phyloP scores from a whole-genome alignment of 495 filamentous ascomycete species.

The Penicillium psychrofluorescens region DNA sequence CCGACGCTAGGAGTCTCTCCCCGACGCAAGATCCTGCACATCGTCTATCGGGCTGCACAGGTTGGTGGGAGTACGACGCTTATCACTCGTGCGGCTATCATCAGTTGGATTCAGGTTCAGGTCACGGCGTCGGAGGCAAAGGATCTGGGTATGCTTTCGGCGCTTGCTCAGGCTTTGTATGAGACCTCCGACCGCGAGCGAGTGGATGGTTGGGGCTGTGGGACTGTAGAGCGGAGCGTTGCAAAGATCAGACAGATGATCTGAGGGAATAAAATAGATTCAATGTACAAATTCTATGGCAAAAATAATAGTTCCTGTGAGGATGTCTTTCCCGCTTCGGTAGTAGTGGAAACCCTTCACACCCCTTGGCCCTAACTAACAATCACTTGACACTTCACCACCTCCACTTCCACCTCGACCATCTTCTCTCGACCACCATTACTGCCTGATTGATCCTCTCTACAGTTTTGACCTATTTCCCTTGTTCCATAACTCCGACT shows the following conservation, averaged over 20 bases:
- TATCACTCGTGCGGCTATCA: conserved; percentile 72
- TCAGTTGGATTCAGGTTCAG: conserved; percentile 71
- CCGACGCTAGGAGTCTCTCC: conserved; percentile 51
- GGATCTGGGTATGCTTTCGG: conserved; percentile 41
- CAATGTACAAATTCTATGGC: neutral
- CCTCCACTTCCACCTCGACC: no score
- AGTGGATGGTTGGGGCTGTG: conserved; percentile 60
- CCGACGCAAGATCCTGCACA: conserved; percentile 60
- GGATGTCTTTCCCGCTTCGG: no score
- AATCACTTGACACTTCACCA: no score
- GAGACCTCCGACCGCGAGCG: conserved; percentile 62
- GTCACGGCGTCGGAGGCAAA: conserved; percentile 36
- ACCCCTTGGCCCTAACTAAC: no score
- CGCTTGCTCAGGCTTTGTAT: conserved; percentile 55
- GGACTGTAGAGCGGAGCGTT: conserved; percentile 26
- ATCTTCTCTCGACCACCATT: no score
- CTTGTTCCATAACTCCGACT: neutral
- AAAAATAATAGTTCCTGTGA: no score
- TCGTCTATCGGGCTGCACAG: conserved; percentile 64
- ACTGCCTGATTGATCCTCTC: no score
- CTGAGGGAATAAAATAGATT: neutral
- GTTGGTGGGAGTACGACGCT: conserved; percentile 80
- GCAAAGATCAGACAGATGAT: conserved; percentile 17
- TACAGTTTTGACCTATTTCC: no score
- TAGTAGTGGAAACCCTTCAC: no score